Base-by-base conservation (phyloP, 345 rosid species). In the Aquilaria yunnanensis region DNA sequence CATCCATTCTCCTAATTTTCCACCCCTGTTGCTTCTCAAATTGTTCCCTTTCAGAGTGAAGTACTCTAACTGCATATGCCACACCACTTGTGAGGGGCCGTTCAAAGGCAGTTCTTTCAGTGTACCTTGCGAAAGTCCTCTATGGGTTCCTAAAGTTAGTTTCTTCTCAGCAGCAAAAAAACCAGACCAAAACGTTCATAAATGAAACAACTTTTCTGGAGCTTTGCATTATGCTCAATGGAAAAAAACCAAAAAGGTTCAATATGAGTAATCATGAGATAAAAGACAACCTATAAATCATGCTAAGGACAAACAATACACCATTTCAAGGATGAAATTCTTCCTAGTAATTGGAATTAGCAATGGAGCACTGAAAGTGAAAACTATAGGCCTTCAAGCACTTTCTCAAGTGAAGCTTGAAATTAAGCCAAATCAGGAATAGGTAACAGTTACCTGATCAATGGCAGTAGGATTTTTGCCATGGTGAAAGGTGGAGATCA, bases 1-100 rank as follows among this genome's bases (percentile, higher is more conserved):
- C 68, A 72, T 84, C 88, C 94, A 93, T 89, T 78, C 76, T 87
- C 78, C 77, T 87, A 72, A 93, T 93, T 57, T 80, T 84, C 98
- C 98, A 93, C 57, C 90, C 92, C 67, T 93, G 98, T 69, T 80
- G 92, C 74, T 77, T 86, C 89, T 93, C 97, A 63, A 92, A 90
- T 69, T 84, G 81, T 72, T 84, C 92, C 78, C 98, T 85, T 74
- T 93, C 98, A 31, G 94, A 73, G 71, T 81, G 90, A 46, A 87
- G 96, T 64, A 93, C 96, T 81, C 90, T 84, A 57, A 87, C 80
- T 47, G 98, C 98, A 80, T 93, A 93, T 47, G 98, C 98, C 51
- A 93, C 90, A n/a, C 96, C 93, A 71, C 98, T 93, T 16, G 98
- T 93, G 54, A 90, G 90, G 34, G 98, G 98, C 81, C 98, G 83